A percentile compares a stretch with the other conserved stretches of the same genome.
These are phyloP conservation scores for Huntiella omanensis DNA, from an alignment of 2,329 filamentous ascomycete genomes.

Conservation along the genomic window DNA sequence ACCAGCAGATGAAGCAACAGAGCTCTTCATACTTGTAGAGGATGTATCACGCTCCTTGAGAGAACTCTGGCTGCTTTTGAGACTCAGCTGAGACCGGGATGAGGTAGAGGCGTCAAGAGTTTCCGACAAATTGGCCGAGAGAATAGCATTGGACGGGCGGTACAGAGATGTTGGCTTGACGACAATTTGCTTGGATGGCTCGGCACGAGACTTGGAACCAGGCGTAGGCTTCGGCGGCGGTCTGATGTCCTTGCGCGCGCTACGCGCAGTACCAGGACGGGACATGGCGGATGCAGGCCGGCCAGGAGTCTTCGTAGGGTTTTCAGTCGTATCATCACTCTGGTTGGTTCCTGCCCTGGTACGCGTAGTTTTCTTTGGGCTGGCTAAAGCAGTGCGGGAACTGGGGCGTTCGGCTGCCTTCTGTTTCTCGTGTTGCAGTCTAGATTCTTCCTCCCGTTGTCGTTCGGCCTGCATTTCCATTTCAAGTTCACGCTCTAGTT, in stretches of 20 bases:
- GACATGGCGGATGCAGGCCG: constrained; percentile 4
- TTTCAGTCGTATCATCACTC: constrained; percentile 34
- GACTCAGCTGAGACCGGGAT: constrained; percentile 29
- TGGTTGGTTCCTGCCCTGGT: constrained; percentile 30
- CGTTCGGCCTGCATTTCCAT: constrained; percentile 4
- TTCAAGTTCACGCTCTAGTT: not conserved
- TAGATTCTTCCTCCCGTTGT: not conserved
- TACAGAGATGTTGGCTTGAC: constrained; percentile 49
- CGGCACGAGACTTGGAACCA: constrained; percentile 45
- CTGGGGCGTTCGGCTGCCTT: constrained; percentile 5
- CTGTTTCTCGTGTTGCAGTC: constrained; percentile 3
- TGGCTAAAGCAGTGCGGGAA: constrained; percentile 8
- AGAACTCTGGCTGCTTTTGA: constrained; percentile 49
- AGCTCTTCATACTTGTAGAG: constrained; percentile 43
- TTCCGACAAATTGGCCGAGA: constrained; percentile 41
- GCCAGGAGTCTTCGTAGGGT: constrained; percentile 25
- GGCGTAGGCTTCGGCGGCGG: constrained; percentile 44
- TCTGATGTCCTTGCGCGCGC: constrained; percentile 28
- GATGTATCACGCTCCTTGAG: constrained; percentile 35
- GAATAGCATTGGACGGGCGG: constrained; percentile 36
- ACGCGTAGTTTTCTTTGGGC: constrained; percentile 15
- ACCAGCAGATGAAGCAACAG: constrained; percentile 33
- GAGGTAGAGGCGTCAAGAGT: constrained; percentile 20
- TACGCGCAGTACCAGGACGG: constrained; percentile 4
- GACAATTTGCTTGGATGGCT: constrained; percentile 47